phyloP scores from a whole-genome alignment of 768 basidiomycete species.

The Pisolithus sp. region DNA sequence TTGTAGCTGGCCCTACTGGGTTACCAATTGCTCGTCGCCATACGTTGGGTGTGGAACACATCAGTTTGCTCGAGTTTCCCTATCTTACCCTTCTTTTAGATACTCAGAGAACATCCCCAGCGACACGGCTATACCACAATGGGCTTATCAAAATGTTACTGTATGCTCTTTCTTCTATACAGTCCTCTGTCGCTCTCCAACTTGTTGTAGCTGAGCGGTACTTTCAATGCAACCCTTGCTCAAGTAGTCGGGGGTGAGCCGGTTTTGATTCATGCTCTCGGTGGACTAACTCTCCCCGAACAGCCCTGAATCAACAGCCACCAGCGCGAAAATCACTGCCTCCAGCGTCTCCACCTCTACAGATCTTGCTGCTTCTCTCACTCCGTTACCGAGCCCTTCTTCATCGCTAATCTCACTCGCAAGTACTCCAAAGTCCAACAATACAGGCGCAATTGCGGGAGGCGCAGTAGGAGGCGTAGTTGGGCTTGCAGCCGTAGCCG shows the following conservation, averaged over 20 bases:
- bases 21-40: conserved; percentile 38
- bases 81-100: conserved; percentile 20
- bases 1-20: conserved; percentile 46
- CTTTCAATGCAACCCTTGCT: conserved; percentile 36
- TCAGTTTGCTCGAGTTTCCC: neutral
- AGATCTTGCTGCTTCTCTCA: neutral
- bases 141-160: conserved; percentile 55
- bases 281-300: conserved; percentile 18
- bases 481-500: conserved; percentile 38
- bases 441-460: conserved; percentile 50
- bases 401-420: neutral
- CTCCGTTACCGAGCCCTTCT: neutral
- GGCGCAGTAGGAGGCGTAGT: conserved; percentile 40
- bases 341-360: conserved; percentile 6
- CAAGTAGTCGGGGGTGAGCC: conserved; percentile 24
- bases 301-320: conserved; percentile 38
- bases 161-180: conserved; percentile 23
- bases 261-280: neutral
- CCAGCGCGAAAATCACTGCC: conserved; percentile 25
- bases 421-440: conserved; percentile 8
- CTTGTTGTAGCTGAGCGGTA: conserved; percentile 23
- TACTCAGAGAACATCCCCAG: conserved; percentile 43
- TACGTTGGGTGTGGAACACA: conserved; percentile 20
- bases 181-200: conserved; percentile 2
- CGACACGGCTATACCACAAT: conserved; percentile 47